Evolutionary conservation across 1,139 yeast species (phyloP), one percentile per base, ranked within the genome.

Genomic region (Petasospora fabianii): DNA sequence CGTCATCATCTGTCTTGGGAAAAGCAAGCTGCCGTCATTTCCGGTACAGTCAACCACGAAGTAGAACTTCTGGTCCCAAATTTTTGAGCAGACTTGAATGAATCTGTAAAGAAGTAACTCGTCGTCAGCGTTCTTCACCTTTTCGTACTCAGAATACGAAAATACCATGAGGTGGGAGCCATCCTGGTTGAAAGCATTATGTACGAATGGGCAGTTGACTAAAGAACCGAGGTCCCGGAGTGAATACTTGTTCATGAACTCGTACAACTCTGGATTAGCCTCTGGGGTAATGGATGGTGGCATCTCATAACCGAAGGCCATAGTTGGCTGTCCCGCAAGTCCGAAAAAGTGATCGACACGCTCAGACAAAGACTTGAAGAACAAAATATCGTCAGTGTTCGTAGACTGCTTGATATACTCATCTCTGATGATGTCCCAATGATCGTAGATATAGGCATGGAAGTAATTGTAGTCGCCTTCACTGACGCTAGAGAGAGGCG

Each of bases 221-320:
- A 67, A 55, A 5, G 65, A 60, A 10, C 73, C 76, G 24, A 73
- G 62, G 46, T 79, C 79, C 38, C 73, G 71, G 37, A 74, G 65
- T 0, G 86, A 68, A 65, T 80, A 75, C 46, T 79, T 78, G 19
- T 79, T 72, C 88, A 86, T 81, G 50, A 84, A 84, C 42, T 85
- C 95, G 50, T 75, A 78, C 38, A 80, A 65, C 40, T 74, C 75
- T 11, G 71, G 65, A 46, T 76, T 73, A 13, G 65, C 65, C 20
- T 73, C 73, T 28, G 65, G 64, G 41, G 71, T 69, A 35, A 77
- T 68, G 17, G 69, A 66, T 4, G 70, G 64, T 0, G 83, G 77
- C 20, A 80, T 70, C 44, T 76, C 79, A 41, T 77, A 71, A 7
- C 76, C 76, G 31, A 73, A 63, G 11, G 60, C 54, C 41, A 69